Percentiles rank a stretch among this genome's conserved stretches.
Conservation (phyloP, 768 basidiomycete genomes). For the Hirschioporus abietinus region DNA sequence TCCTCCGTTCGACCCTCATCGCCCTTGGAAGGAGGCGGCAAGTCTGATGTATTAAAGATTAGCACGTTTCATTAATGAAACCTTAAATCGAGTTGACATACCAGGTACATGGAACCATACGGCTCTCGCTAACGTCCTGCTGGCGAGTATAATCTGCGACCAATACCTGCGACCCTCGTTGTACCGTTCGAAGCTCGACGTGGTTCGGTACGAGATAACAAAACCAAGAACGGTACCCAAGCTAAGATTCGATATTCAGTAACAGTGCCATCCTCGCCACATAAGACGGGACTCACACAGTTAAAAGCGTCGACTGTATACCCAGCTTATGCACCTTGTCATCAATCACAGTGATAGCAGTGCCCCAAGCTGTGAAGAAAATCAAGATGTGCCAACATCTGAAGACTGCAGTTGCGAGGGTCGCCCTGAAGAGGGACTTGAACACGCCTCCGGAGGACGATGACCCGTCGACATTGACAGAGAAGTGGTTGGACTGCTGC, state of each 20-base stretch:
- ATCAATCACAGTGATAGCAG: conserved; percentile 50
- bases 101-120: conserved; percentile 68
- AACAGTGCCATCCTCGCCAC: background rate
- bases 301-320: conserved; percentile 53
- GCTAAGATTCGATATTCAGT: conserved; percentile 26
- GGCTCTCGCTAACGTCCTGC: conserved; percentile 52
- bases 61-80: background rate
- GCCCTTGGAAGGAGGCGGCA: conserved; percentile 18
- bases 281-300: conserved; percentile 43
- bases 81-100: conserved; percentile 20
- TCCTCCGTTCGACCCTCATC: conserved; percentile 16
- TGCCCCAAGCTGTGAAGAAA: conserved; percentile 60
- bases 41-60: conserved; percentile 16
- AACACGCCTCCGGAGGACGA: background rate
- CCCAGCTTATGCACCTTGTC: conserved; percentile 34
- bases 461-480: background rate
- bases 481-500: background rate
- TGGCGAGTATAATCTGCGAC: conserved; percentile 60
- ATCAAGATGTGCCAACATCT: conserved; percentile 65
- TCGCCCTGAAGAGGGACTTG: conserved; percentile 33
- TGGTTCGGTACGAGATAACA: conserved; percentile 66
- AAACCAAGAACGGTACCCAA: conserved; percentile 69
- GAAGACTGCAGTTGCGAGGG: conserved; percentile 39
- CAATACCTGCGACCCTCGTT: conserved; percentile 67
- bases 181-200: conserved; percentile 70